Conservation (phyloP, 164 flowering plant species). For the Malania oleifera region DNA sequence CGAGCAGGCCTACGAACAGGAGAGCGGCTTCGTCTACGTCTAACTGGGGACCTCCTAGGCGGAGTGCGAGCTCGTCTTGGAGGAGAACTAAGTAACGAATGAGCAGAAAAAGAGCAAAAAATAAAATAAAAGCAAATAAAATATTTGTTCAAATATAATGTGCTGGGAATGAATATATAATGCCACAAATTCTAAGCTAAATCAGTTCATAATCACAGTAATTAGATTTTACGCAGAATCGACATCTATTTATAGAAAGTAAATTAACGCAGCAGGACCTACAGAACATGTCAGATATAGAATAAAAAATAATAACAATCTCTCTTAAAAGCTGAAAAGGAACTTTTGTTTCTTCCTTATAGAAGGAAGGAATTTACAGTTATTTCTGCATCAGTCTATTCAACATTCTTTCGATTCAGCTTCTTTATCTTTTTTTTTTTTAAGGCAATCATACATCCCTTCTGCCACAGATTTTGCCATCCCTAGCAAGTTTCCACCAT, state of each 20-base stretch:
- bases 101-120: not conserved
- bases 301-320: not conserved
- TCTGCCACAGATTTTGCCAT: too few relatives aligned
- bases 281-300: not conserved
- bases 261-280: not conserved
- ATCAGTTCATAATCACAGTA: not conserved
- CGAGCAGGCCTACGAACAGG: slow-evolving; percentile 79
- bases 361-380: not conserved
- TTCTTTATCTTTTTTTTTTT: too few relatives aligned
- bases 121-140: not conserved
- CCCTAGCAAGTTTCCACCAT: too few relatives aligned
- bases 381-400: too few relatives aligned
- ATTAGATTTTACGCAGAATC: not conserved
- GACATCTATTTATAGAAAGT: not conserved
- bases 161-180: not conserved
- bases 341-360: not conserved
- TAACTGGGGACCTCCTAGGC: slow-evolving; percentile 79
- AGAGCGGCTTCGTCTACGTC: slow-evolving; percentile 85
- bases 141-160: not conserved
- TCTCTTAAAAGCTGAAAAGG: not conserved
- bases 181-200: not conserved
- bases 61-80: slow-evolving; percentile 84
- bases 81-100: slow-evolving; percentile 50
- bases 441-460: too few relatives aligned
- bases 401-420: too few relatives aligned